Evolutionary conservation across 2,329 filamentous ascomycete species (phyloP).

Genomic region (Orbilia ellipsospora): DNA sequence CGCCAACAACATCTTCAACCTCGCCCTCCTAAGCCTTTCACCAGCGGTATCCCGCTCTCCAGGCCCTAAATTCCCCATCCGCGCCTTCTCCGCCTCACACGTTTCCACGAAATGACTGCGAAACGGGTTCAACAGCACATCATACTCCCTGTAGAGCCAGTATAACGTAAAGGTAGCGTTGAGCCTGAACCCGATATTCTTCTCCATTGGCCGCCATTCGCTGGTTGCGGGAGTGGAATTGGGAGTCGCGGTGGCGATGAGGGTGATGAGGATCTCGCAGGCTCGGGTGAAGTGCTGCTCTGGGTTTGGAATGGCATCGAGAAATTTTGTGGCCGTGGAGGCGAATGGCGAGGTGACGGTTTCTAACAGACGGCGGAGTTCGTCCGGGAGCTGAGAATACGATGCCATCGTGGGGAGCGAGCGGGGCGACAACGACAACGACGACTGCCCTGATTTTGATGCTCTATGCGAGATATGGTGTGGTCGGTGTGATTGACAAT

Average conservation of each 20-base stretch:
- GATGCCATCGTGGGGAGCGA: constrained; percentile 55
- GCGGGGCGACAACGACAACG: too few species aligned
- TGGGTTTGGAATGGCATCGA: constrained; percentile 50
- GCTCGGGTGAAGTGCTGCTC: constrained; percentile 57
- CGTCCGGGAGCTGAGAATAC: constrained; percentile 56
- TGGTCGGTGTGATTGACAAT: too few species aligned
- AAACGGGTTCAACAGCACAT: constrained; percentile 57
- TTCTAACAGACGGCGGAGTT: constrained; percentile 56
- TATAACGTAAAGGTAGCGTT: constrained; percentile 59
- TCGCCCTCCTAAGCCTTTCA: constrained; percentile 45
- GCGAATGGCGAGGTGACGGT: constrained; percentile 55
- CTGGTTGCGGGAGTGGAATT: constrained; percentile 1
- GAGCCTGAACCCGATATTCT: constrained; percentile 58
- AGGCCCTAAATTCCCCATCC: constrained; percentile 1
- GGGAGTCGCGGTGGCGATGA: constrained; percentile 50
- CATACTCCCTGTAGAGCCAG: constrained; percentile 58
- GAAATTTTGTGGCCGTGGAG: constrained; percentile 56
- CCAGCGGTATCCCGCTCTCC: constrained; percentile 41
- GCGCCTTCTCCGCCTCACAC: constrained; percentile 52
- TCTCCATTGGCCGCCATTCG: constrained; percentile 54
- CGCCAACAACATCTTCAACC: constrained; percentile 52
- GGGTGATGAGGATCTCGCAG: constrained; percentile 58
- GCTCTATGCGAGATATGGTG: too few species aligned
- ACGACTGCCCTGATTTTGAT: too few species aligned
- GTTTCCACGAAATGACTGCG: constrained; percentile 57